Evolutionary conservation across 2,329 filamentous ascomycete genomes (phyloP), one percentile per base, ranked within the genome.

Genomic region (Arthroderma sp.): DNA sequence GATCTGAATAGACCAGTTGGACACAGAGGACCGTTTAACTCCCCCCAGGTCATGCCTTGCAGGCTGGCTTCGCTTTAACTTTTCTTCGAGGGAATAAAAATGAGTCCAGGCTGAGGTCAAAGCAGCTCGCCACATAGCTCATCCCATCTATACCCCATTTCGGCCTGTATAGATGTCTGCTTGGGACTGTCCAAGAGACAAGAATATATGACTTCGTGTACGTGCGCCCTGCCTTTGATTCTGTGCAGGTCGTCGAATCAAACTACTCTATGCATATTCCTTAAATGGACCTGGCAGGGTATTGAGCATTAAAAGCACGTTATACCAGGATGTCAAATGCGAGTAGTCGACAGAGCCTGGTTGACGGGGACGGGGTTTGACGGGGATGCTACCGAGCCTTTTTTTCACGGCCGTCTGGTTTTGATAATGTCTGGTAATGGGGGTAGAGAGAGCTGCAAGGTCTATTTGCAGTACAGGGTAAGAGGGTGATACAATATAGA

Each of bases 181-280:
- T n/a, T n/a, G n/a, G n/a, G n/a, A n/a, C n/a, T n/a, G n/a, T n/a
- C n/a, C n/a, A n/a, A n/a, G n/a, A n/a, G 28, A 31, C 28, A 7
- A 31, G 28, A 31, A 31, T 31, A 31, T 31, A 31, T 31, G 28
- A 7, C 21, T 47, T 28, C 41, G 19, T 47, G 41, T 25, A 13
- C 15, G 9, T 47, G 41, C 41, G 25, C 41, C 19, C 4, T 43
- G 23, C 19, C 39, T 19, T 23, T 47, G 41, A 23, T 47, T 51
- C 25, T 51, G 25, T 33, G 44, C 44, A 51, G 13, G 47, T 33
- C 28, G 47, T 51, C 47, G 47, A 51, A 51, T 51, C 47, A 51
- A 51, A 51, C 47, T 51, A 51, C 47, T 51, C 47, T 33, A 4
- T 51, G 47, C 47, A 51, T 51, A 51, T 51, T 51, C 47, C 47